phyloP scores from a whole-genome alignment of 2,329 filamentous ascomycete genomes.

The Alternaria ethzedia region DNA sequence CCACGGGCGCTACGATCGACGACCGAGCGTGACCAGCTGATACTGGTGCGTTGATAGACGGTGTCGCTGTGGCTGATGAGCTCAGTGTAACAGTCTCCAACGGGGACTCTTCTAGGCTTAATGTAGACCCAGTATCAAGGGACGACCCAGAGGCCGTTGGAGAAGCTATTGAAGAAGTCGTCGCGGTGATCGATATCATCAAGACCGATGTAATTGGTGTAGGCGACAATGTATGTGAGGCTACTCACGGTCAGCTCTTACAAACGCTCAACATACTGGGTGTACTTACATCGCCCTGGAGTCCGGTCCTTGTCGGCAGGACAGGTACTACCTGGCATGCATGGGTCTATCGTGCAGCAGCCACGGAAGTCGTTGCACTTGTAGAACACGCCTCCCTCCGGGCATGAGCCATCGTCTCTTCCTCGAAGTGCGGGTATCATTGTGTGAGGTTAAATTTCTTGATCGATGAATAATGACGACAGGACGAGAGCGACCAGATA shows the following conservation, averaged over 20 bases:
- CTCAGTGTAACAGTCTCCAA: constrained; percentile 5
- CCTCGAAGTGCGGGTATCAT: constrained; percentile 19
- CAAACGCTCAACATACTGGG: not conserved
- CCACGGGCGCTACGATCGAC: constrained; percentile 24
- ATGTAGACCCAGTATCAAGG: not conserved
- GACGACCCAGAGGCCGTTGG: not conserved
- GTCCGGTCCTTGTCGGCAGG: constrained; percentile 26
- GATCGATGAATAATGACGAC: not conserved
- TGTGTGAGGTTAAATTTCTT: not conserved
- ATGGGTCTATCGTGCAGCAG: constrained; percentile 37
- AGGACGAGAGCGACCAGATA: not conserved
- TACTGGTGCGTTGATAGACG: not conserved
- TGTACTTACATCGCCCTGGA: constrained; percentile 24
- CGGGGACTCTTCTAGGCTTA: not conserved
- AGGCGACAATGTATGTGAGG: not conserved
- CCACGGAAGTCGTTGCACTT: constrained; percentile 29
- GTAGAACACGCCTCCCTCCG: constrained; percentile 28
- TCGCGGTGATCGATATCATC: not conserved
- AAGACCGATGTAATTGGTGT: not conserved
- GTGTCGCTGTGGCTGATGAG: not conserved
- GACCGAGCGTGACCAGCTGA: not conserved
- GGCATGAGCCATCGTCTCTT: constrained; percentile 17
- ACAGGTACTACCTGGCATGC: constrained; percentile 24
- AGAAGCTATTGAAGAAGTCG: not conserved
- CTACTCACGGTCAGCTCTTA: not conserved